These are phyloP conservation scores for Juncus inflexus DNA, from an alignment of 176 grass and related monocot genomes.

Conservation along the genomic window DNA sequence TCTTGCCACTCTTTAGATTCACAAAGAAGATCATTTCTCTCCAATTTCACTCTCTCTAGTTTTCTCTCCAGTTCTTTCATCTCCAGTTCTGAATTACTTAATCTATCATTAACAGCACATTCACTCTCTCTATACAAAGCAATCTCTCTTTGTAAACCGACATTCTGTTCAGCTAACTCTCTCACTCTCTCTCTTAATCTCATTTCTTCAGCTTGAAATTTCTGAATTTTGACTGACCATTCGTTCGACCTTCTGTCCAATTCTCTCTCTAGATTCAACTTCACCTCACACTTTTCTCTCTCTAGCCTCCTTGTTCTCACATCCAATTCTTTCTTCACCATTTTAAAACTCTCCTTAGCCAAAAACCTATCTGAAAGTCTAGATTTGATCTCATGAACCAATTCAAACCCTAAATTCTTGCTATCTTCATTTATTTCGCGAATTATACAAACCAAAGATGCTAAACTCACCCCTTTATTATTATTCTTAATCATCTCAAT, in stretches of 20 bases:
- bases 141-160: constrained; percentile 62
- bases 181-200: constrained; percentile 52
- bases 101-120: constrained; percentile 27
- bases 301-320: constrained; percentile 51
- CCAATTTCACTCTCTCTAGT: constrained; percentile 34
- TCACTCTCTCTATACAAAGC: constrained; percentile 34
- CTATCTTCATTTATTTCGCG: constrained; percentile 48
- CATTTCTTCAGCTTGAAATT: constrained; percentile 68
- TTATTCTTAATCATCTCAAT: constrained; percentile 32
- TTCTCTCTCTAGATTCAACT: constrained; percentile 53
- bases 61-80: constrained; percentile 38
- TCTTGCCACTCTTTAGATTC: constrained; percentile 37
- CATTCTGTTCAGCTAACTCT: constrained; percentile 83
- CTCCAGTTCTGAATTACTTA: constrained; percentile 41
- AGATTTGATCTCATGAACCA: constrained; percentile 60
- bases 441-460: constrained; percentile 41
- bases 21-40: constrained; percentile 27
- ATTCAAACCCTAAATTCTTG: constrained; percentile 41
- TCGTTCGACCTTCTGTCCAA: constrained; percentile 64
- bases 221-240: constrained; percentile 43
- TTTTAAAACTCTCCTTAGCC: constrained; percentile 44
- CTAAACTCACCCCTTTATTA: constrained; percentile 24
- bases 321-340: constrained; percentile 43
- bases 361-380: constrained; percentile 60
- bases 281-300: constrained; percentile 52